Evolutionary conservation across 2,329 filamentous ascomycete species (phyloP).

Genomic region (Alternaria panax): DNA sequence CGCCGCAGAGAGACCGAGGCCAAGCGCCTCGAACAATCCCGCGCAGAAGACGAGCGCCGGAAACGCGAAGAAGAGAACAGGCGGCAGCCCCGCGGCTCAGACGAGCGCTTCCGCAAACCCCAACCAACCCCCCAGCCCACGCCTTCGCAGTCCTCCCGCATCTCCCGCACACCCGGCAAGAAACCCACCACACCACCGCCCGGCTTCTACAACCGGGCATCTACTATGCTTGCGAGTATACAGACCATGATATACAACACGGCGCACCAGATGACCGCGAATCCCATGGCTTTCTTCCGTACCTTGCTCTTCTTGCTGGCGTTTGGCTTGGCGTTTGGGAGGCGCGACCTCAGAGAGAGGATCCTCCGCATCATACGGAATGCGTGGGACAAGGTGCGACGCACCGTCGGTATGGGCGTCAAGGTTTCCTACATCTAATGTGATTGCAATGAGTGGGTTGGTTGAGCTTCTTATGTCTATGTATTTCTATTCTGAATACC

Average conservation of each 20-base stretch:
- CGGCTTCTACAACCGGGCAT: slow-evolving; percentile 53
- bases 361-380: slow-evolving; percentile 72
- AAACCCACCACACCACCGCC: slow-evolving; percentile 45
- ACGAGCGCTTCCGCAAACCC: slow-evolving; percentile 39
- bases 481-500: neutral
- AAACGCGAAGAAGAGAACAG: slow-evolving; percentile 50
- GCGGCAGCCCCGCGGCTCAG: slow-evolving; percentile 42
- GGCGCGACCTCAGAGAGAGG: slow-evolving; percentile 76
- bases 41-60: slow-evolving; percentile 53
- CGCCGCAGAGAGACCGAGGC: slow-evolving; percentile 54
- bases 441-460: neutral
- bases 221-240: slow-evolving; percentile 55
- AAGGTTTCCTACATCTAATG: slow-evolving; percentile 92
- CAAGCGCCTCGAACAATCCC: slow-evolving; percentile 48
- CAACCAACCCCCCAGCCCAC: slow-evolving; percentile 27
- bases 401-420: slow-evolving; percentile 92
- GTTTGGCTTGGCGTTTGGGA: slow-evolving; percentile 77
- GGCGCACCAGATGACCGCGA: slow-evolving; percentile 60
- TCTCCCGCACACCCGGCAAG: slow-evolving; percentile 40
- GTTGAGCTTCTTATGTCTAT: neutral
- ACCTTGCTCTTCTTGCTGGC: slow-evolving; percentile 82
- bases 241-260: slow-evolving; percentile 61
- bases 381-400: slow-evolving; percentile 81
- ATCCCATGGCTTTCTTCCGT: slow-evolving; percentile 63
- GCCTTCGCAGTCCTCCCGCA: slow-evolving; percentile 40